These are phyloP conservation scores for Schwanniomyces vanrijiae DNA, from an alignment of 805 yeast species.

Conservation along the genomic window DNA sequence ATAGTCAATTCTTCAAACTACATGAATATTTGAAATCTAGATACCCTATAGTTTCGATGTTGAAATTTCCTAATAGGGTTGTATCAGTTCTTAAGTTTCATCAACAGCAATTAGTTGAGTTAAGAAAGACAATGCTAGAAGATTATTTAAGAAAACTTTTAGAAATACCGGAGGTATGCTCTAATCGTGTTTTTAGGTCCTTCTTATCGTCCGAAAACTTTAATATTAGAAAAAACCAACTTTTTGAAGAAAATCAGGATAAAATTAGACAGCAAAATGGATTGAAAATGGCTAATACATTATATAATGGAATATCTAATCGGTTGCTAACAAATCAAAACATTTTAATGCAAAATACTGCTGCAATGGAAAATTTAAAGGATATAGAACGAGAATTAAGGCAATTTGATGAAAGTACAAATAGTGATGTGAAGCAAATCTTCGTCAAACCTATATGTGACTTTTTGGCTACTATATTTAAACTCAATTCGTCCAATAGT, in stretches of 20 bases:
- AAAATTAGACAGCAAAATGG: slow-evolving; percentile 14
- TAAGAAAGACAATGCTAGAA: slow-evolving; percentile 62
- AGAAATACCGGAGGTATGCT: slow-evolving; percentile 66
- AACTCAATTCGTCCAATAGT: slow-evolving; percentile 58
- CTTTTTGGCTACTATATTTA: slow-evolving; percentile 66
- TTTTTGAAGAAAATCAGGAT: slow-evolving; percentile 20
- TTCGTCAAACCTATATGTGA: slow-evolving; percentile 85
- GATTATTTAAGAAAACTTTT: slow-evolving; percentile 59
- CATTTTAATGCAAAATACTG: neutral
- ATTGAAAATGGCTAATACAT: slow-evolving; percentile 32
- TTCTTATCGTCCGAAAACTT: slow-evolving; percentile 77
- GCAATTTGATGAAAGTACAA: slow-evolving; percentile 43
- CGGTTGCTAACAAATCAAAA: slow-evolving; percentile 5
- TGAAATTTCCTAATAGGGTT: slow-evolving; percentile 61
- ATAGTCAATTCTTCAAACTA: slow-evolving; percentile 75
- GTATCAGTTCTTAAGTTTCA: slow-evolving; percentile 71
- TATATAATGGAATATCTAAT: slow-evolving; percentile 30
- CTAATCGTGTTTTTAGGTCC: slow-evolving; percentile 66
- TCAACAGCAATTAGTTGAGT: slow-evolving; percentile 59
- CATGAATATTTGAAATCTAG: slow-evolving; percentile 59
- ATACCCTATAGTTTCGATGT: slow-evolving; percentile 48
- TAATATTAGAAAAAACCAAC: slow-evolving; percentile 29
- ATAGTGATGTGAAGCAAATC: slow-evolving; percentile 26
- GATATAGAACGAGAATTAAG: slow-evolving; percentile 59
- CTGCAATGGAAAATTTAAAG: slow-evolving; percentile 28